Conservation (phyloP, 306 rosid genomes). For the Corylus avellana region DNA sequence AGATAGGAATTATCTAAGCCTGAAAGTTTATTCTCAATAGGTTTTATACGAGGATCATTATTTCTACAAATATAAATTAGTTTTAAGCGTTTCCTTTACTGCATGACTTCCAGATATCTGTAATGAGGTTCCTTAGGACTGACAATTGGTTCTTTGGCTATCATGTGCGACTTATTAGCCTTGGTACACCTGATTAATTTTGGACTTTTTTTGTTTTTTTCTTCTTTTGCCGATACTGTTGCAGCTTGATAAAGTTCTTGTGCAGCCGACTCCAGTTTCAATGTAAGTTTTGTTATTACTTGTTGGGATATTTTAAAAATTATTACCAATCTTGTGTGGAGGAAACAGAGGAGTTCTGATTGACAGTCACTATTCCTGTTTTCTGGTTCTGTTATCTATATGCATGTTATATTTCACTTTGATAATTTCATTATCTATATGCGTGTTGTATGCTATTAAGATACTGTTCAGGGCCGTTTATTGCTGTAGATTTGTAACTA, state of each 20-base stretch:
- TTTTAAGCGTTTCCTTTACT: background rate
- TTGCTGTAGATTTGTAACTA: background rate
- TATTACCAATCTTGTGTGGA: conserved; percentile 13
- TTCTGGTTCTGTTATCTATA: background rate
- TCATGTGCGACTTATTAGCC: background rate
- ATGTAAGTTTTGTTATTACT: conserved; percentile 57
- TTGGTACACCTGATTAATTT: background rate
- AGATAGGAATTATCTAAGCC: background rate
- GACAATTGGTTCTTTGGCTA: background rate
- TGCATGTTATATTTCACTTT: background rate
- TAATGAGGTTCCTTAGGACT: background rate
- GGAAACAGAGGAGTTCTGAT: conserved; percentile 1
- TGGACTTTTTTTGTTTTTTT: background rate
- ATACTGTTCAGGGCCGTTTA: background rate
- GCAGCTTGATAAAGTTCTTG: conserved; percentile 75
- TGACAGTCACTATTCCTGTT: conserved; percentile 1
- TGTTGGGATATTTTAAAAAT: background rate
- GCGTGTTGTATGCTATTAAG: background rate
- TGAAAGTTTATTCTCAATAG: background rate
- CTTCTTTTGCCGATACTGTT: conserved; percentile 6
- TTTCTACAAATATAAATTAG: background rate
- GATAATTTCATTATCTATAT: background rate
- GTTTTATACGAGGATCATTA: background rate
- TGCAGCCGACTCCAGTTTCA: conserved; percentile 85
- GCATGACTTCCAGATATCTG: background rate